Percentiles rank a stretch among this genome's conserved stretches.
These are phyloP conservation scores for Pleodorina starrii DNA, from an alignment of 139 green algal species.

Conservation along the genomic window DNA sequence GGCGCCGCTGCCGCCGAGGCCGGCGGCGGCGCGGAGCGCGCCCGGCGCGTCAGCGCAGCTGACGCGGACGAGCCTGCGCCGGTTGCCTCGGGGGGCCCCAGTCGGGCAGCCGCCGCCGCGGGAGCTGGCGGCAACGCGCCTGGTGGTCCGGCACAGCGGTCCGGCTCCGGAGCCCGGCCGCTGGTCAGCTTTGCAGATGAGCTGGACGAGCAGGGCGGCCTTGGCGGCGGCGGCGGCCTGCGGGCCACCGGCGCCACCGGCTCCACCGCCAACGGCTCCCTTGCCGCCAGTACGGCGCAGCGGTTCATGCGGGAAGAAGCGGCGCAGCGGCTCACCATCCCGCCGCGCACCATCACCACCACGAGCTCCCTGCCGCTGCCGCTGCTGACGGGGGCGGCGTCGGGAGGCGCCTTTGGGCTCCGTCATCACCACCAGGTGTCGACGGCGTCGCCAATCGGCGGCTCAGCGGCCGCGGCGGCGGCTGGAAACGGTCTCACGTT, in stretches of 20 bases:
- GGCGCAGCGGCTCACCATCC: not conserved
- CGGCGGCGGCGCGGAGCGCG: no score
- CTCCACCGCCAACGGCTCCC: no score
- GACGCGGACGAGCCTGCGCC: no score
- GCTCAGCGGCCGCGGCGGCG: not conserved
- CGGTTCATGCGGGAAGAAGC: slow-evolving; percentile 32
- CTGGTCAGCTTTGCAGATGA: slow-evolving; percentile 37
- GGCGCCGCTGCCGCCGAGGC: no score
- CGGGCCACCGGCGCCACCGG: not conserved
- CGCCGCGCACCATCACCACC: slow-evolving; percentile 43
- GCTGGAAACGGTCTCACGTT: not conserved
- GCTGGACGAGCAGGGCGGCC: slow-evolving; percentile 22
- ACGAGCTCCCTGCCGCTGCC: slow-evolving; percentile 12
- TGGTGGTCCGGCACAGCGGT: not conserved
- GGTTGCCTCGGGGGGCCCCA: no score
- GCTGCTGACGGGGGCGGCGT: not conserved
- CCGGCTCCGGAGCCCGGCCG: not conserved
- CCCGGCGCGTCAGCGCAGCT: no score
- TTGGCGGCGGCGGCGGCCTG: not conserved
- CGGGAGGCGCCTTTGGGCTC: no score
- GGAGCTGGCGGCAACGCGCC: not conserved
- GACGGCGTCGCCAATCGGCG: not conserved
- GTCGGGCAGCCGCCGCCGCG: not conserved
- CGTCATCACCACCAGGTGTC: not conserved
- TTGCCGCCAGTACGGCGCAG: slow-evolving; percentile 3